phyloP scores from a whole-genome alignment of 805 yeast genomes.

The Wickerhamiella alocasiicola region DNA sequence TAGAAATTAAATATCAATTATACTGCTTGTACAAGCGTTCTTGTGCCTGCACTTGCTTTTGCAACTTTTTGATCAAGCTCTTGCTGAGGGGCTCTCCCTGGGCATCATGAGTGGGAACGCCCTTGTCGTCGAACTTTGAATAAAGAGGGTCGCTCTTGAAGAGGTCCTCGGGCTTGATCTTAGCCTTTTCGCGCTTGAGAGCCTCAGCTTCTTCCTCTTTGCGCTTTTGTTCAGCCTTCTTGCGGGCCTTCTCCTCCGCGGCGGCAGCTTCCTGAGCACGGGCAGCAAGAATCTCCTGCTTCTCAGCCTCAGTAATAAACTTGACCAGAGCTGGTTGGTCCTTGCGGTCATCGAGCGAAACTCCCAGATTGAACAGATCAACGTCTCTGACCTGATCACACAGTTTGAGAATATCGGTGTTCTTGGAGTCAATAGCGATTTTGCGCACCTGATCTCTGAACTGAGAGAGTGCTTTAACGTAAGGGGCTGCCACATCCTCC shows the following conservation, averaged over 20 bases:
- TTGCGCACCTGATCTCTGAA: conserved; percentile 76
- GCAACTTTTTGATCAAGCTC: conserved; percentile 71
- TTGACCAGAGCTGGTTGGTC: conserved; percentile 74
- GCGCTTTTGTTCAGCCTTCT: conserved; percentile 33
- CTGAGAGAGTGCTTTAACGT: conserved; percentile 57
- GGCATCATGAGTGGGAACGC: conserved; percentile 64
- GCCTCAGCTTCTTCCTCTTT: conserved; percentile 31
- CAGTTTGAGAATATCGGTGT: conserved; percentile 45
- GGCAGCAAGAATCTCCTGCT: conserved; percentile 42
- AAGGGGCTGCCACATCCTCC: conserved; percentile 72
- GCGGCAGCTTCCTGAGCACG: conserved; percentile 46
- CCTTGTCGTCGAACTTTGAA: conserved; percentile 71
- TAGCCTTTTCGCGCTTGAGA: conserved; percentile 62
- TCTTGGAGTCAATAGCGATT: conserved; percentile 51
- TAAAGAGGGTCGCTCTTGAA: conserved; percentile 48
- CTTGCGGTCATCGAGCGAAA: conserved; percentile 78
- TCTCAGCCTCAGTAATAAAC: conserved; percentile 59
- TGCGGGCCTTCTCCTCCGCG: conserved; percentile 45
- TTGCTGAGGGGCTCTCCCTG: conserved; percentile 69
- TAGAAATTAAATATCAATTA: conserved; percentile 5
- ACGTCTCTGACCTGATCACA: conserved; percentile 64
- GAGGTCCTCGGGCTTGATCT: conserved; percentile 56
- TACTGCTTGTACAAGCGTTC: conserved; percentile 70
- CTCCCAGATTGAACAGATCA: conserved; percentile 62
- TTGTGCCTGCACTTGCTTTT: conserved; percentile 68